phyloP scores from a whole-genome alignment of 108 stramenopile species.

The Stephanodiscus triporus region DNA sequence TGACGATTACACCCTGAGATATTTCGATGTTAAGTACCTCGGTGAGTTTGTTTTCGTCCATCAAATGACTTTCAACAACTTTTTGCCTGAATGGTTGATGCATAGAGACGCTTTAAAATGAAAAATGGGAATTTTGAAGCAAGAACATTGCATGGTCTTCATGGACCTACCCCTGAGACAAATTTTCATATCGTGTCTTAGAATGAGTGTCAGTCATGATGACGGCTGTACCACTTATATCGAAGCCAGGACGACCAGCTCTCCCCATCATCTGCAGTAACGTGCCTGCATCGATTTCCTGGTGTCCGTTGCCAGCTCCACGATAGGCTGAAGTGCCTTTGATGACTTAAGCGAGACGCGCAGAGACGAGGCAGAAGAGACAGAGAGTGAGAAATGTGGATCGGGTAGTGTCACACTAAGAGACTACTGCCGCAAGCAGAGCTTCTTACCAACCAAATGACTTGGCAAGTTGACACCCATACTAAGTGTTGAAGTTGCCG shows the following conservation, averaged over 20 bases:
- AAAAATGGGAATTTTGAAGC: not conserved
- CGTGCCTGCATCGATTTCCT: conserved; percentile 81
- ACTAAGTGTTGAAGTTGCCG: conserved; percentile 95
- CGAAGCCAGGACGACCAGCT: conserved; percentile 95
- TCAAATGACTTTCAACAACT: conserved; percentile 71
- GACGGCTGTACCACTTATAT: conserved; percentile 91
- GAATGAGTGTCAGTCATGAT: conserved; percentile 74
- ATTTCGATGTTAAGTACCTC: conserved; percentile 87
- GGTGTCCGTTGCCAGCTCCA: conserved; percentile 79
- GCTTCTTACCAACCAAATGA: conserved; percentile 86
- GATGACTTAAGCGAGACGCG: not conserved
- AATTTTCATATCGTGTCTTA: conserved; percentile 41
- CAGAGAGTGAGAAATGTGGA: not conserved
- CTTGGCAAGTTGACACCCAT: conserved; percentile 97
- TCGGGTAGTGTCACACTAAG: not conserved
- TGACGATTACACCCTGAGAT: conserved; percentile 74
- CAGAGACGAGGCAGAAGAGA: not conserved
- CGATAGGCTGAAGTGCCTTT: conserved; percentile 93
- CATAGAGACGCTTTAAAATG: not conserved
- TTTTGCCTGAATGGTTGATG: conserved; percentile 50
- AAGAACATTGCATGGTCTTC: conserved; percentile 17
- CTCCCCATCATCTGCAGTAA: conserved; percentile 97
- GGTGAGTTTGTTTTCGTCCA: conserved; percentile 51
- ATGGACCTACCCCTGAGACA: conserved; percentile 48
- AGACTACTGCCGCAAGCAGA: conserved; percentile 3